Evolutionary conservation across 2,329 filamentous ascomycete genomes (phyloP), one percentile per base, ranked within the genome.

Genomic region (Talaromyces atroroseus): DNA sequence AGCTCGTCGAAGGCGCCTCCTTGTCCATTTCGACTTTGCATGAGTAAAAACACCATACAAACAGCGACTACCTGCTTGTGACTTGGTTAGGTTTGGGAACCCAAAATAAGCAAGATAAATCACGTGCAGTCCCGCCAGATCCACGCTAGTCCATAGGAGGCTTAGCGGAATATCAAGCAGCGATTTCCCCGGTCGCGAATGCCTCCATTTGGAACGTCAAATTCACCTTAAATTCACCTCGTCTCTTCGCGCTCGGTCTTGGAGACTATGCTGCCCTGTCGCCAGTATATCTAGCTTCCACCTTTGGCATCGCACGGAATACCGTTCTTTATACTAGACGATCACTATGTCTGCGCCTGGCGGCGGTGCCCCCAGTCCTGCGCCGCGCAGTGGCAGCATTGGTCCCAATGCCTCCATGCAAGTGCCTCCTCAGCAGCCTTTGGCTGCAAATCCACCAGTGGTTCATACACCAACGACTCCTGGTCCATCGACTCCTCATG

Each of bases 341-440:
- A 32, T 52, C 61, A 63, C 59, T 42, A 78, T 78, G 74, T 76
- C 75, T 61, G 74, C 72, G 61, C 74, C 72, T 64, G 71, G 69
- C 61, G 73, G 73, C 61, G 63, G 57, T 46, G 75, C 75, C 60
- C 74, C 75, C 52, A 78, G 75, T 68, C 74, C 78, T 73, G 74
- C 72, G 58, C 75, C 77, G 42, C 72, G 76, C 61, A 74, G 75
- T 66, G 71, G 72, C 57, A 78, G 75, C 63, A 78, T 77, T 66
- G 78, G 77, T 32, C 74, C 77, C 56, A 76, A 68, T 49, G 64
- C 68, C 62, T 70, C 70, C 59, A 74, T 78, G 66, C 64, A 69
- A 29, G 75, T 76, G 64, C 76, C 80, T 70, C 71, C 75, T 56
- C 75, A 77, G 59, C 77, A 78, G 60, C 76, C 75, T 54, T 70